Base-by-base conservation (phyloP, 306 rosid genomes). In the Cucumis hystrix region DNA sequence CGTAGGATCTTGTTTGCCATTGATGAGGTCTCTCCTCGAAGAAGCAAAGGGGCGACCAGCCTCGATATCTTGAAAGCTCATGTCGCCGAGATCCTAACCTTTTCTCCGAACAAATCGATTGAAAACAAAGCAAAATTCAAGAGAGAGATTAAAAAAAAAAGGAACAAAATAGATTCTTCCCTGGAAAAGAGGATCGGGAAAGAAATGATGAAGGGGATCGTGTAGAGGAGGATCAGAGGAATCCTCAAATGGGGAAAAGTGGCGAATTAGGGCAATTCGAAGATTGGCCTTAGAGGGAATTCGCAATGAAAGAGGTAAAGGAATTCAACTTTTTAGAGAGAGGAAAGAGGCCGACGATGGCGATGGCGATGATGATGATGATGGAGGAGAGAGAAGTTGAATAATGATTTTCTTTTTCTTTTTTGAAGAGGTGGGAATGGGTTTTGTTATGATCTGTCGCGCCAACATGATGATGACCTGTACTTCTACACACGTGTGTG, bases 31-130 rank as follows among this genome's bases (percentile, higher is more conserved):
- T 57, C 95, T 88, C 76, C 97, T 83, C 20, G 91, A 86, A 55
- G 82, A 78, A 74, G 80, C 90, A 80, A 82, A 83, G 15, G 90
- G 84, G 60, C 96, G 89, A 25, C 97, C 95, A 18, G 93, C 83
- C 83, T 94, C 95, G 62, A 91, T 79, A 83, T 94, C 98, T 86
- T 85, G 98, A 81, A 94, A 94, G 85, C 98, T 94, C 98, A 94
- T 90, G 55, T 51, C 76, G 64, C 79, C 74, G 69, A 25, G 61
- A 84, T 78, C 81, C 88, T 66, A 61, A 81, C 80, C 77, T 63
- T 82, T 33, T 82, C 63, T 39, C 85, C 61, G 87, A 80, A 61
- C 10, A 61, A 30, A 28, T 14, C 67, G 4, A 61, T 14, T 33
- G 4, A 61, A 30, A 14, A 84, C 41, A 45, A 71, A 71, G 3